A percentile compares a stretch with the other conserved stretches of the same genome.
Evolutionary conservation across 495 filamentous ascomycete species (phyloP).

Genomic region (Penicillium argentinense): DNA sequence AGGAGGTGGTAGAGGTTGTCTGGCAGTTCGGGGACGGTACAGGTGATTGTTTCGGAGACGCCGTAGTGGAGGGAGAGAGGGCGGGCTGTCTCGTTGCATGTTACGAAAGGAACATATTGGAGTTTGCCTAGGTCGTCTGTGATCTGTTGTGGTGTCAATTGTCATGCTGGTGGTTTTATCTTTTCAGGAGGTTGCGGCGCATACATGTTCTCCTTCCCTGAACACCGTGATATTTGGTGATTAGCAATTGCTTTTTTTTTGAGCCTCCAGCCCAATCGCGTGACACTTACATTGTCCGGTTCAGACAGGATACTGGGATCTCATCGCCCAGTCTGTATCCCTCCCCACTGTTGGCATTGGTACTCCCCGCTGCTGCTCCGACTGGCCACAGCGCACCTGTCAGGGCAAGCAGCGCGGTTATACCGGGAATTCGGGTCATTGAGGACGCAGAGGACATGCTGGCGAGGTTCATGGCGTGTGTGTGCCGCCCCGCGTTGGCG

Average conservation of each 20-base stretch:
- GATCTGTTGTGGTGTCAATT: constrained; percentile 56
- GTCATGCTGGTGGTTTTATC: not conserved
- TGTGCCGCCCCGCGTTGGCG: constrained; percentile 14
- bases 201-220: constrained; percentile 61
- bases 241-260: constrained; percentile 17
- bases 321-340: constrained; percentile 48
- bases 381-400: constrained; percentile 23
- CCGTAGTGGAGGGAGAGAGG: constrained; percentile 86
- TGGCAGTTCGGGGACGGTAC: constrained; percentile 80
- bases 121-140: constrained; percentile 76
- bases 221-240: not conserved
- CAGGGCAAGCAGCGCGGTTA: constrained; percentile 15
- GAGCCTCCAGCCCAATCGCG: not conserved
- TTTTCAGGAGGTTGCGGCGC: constrained; percentile 18
- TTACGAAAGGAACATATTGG: constrained; percentile 89
- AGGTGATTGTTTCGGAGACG: constrained; percentile 74
- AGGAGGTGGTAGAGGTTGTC: constrained; percentile 95
- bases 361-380: constrained; percentile 30
- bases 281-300: constrained; percentile 61
- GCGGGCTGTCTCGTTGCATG: constrained; percentile 83
- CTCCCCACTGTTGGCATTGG: constrained; percentile 44
- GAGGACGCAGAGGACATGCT: constrained; percentile 11
- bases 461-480: not conserved
- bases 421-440: constrained; percentile 10
- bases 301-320: constrained; percentile 67